Conservation (phyloP, 2,329 filamentous ascomycete species). For the Grosmannia serpens region DNA sequence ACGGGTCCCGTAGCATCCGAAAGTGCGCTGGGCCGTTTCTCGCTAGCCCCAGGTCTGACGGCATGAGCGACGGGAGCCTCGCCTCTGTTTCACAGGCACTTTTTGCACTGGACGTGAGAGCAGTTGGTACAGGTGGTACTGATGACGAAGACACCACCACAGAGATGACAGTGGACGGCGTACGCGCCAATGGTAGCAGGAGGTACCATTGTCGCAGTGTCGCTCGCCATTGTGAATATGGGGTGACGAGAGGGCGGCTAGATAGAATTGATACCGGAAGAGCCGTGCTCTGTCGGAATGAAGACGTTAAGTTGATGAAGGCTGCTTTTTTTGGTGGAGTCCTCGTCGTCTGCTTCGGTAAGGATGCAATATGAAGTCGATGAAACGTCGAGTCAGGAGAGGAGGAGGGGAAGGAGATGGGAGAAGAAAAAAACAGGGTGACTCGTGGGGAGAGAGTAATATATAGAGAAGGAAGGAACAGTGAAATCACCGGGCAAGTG, state of each 20-base stretch:
- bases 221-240: neutral
- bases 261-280: neutral
- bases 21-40: too few relatives aligned
- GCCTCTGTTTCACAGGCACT: conserved; percentile 24
- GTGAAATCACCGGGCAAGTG: neutral
- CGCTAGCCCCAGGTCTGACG: neutral
- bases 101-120: conserved; percentile 36
- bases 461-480: neutral
- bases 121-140: conserved; percentile 41
- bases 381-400: neutral
- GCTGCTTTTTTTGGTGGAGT: neutral
- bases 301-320: neutral
- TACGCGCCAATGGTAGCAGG: conserved; percentile 20
- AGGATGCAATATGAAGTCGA: neutral
- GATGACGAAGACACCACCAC: conserved; percentile 45
- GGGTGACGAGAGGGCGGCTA: neutral
- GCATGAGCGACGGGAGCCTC: neutral
- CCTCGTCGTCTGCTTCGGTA: neutral
- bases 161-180: conserved; percentile 42
- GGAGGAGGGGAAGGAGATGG: neutral
- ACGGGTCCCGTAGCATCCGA: neutral
- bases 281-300: neutral
- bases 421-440: neutral
- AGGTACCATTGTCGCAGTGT: neutral
- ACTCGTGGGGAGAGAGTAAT: neutral